Evolutionary conservation across 192 early-diverging fungal species (phyloP).

Genomic region (Gigaspora rosea): DNA sequence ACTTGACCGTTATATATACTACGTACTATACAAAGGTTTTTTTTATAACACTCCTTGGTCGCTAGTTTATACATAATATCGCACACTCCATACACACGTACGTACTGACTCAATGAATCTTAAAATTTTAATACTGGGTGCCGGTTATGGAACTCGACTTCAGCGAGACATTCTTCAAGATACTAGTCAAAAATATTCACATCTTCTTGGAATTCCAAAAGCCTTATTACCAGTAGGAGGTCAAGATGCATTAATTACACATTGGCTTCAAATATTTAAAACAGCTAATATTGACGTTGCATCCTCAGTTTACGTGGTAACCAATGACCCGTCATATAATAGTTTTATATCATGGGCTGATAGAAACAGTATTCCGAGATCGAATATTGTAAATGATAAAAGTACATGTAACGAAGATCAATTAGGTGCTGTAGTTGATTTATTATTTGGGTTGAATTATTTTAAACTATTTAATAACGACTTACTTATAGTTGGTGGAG

Average conservation of each 20-base stretch:
- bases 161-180: too few species aligned
- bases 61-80: too few species aligned
- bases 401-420: conserved; percentile 51
- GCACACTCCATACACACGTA: too few species aligned
- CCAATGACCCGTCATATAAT: conserved; percentile 45
- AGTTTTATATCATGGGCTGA: conserved; percentile 51
- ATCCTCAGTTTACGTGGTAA: conserved; percentile 44
- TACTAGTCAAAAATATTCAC: too few species aligned
- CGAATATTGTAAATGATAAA: conserved; percentile 53
- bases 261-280: conserved; percentile 37
- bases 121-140: too few species aligned
- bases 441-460: conserved; percentile 45
- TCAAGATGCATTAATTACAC: conserved; percentile 45
- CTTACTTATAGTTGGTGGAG: conserved; percentile 60
- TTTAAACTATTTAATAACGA: conserved; percentile 22
- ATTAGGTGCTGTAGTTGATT: conserved; percentile 59
- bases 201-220: conserved; percentile 42
- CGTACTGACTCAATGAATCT: too few species aligned
- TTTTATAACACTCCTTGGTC: too few species aligned
- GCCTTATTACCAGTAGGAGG: conserved; percentile 48
- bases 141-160: too few species aligned
- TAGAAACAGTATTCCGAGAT: conserved; percentile 35
- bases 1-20: too few species aligned
- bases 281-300: conserved; percentile 30
- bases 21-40: too few species aligned